Evolutionary conservation across 176 grass and related monocot species (phyloP).

Genomic region (Rhynchospora tenuis): DNA sequence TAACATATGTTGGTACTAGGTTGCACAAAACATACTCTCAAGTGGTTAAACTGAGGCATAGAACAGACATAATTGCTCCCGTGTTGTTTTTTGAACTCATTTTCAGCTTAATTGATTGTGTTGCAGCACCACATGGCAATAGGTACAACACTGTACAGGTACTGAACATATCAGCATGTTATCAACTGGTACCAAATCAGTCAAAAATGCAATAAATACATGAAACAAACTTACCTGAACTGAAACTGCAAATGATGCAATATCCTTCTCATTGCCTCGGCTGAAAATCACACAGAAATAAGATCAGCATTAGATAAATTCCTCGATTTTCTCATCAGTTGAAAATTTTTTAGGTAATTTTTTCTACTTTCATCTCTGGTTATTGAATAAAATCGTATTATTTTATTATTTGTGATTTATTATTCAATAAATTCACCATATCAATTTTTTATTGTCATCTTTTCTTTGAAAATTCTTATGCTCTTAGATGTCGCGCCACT

Average conservation of each 20-base stretch:
- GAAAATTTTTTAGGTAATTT: neutral
- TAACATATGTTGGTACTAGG: neutral
- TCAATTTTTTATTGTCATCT: too few relatives aligned
- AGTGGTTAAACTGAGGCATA: neutral
- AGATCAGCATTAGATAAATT: neutral
- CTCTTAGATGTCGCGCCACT: too few relatives aligned
- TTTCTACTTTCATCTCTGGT: neutral
- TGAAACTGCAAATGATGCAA: conserved; percentile 80
- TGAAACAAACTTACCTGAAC: conserved; percentile 53
- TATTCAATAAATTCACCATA: too few relatives aligned
- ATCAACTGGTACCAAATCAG: neutral
- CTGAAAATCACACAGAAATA: conserved; percentile 36
- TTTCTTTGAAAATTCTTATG: too few relatives aligned
- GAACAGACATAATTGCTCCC: neutral
- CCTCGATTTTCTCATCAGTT: neutral
- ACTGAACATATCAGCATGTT: neutral
- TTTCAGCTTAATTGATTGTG: neutral
- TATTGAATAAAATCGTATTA: too few relatives aligned
- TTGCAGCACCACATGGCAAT: neutral
- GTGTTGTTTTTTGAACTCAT: neutral
- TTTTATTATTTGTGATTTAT: too few relatives aligned
- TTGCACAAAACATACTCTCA: neutral
- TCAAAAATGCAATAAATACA: neutral
- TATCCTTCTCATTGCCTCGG: conserved; percentile 56
- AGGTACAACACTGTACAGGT: neutral